Evolutionary conservation across 2,329 filamentous ascomycete genomes (phyloP).

Genomic region (Phialophora expanda): DNA sequence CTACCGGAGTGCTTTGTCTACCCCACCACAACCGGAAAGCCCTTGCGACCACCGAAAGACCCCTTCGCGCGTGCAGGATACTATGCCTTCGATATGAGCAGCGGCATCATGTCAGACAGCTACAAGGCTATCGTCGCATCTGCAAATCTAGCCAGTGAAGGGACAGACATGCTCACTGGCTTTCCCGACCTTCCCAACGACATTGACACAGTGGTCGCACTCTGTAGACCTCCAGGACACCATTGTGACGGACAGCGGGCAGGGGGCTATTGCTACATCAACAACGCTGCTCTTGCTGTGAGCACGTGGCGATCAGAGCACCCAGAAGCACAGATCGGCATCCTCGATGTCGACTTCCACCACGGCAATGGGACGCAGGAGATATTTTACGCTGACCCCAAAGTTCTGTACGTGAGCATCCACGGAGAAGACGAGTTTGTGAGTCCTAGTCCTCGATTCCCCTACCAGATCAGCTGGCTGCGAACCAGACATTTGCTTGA

Average conservation of each 20-base stretch:
- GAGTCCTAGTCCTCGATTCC: neutral
- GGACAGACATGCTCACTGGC: constrained; percentile 31
- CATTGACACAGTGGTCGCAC: constrained; percentile 35
- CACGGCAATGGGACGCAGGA: constrained; percentile 40
- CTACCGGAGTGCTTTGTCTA: constrained; percentile 39
- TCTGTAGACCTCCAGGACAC: constrained; percentile 39
- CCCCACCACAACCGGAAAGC: constrained; percentile 31
- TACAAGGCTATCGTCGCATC: constrained; percentile 37
- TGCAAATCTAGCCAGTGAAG: constrained; percentile 38
- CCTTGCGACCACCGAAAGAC: constrained; percentile 34
- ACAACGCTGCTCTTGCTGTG: constrained; percentile 37
- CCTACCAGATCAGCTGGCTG: neutral
- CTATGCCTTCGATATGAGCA: constrained; percentile 40
- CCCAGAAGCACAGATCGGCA: constrained; percentile 29
- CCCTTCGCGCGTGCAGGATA: constrained; percentile 38
- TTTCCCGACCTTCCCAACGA: constrained; percentile 19
- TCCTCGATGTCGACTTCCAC: constrained; percentile 40
- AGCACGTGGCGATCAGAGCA: constrained; percentile 28
- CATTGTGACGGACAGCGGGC: constrained; percentile 38
- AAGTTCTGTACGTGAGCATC: constrained; percentile 44
- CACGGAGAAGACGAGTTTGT: constrained; percentile 45
- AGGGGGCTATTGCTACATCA: constrained; percentile 41
- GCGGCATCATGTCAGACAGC: constrained; percentile 37
- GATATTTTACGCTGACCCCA: constrained; percentile 42
- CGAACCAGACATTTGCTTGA: neutral